Evolutionary conservation across 331 rosid genomes (phyloP), one percentile per base, ranked within the genome.

Genomic region (Rhamnella rubrinervis): DNA sequence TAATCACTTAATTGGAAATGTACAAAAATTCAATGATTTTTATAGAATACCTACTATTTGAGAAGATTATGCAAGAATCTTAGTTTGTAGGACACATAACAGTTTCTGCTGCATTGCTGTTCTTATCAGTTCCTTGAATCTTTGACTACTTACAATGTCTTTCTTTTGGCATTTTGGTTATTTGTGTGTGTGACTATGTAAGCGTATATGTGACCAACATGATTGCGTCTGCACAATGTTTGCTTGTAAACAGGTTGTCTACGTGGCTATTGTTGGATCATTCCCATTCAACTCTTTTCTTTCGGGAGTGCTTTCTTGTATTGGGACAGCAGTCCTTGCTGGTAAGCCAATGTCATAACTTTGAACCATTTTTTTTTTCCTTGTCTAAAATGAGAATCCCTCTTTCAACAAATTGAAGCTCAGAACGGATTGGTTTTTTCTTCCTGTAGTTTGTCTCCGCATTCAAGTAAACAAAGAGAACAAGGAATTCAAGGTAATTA

Each of bases 271-370:
- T 46, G 96, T 92, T 53, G 99, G 99, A 68, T 83, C 97, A 13
- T 95, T 95, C 74, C 99, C 99, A 16, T 95, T 95, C 73, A 95
- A 95, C 84, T 85, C 99, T 51, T 95, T 95, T 71, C 96, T 95
- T 63, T 95, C 99, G 0, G 97, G 96, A 57, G 87, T 95, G 38
- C 97, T 95, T 71, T 95, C 99, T 76, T 91, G 96, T 39, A 39
- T 83, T 1, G 99, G 99, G 71, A 95, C 99, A n/a, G 97, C 97
- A 49, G 99, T 95, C 75, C 86, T 95, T 71, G 99, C 99, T 73
- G 97, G 99, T 95, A 84, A 86, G 93, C 58, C 31, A 44, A 68
- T 65, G 51, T 59, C 28, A 63, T 57, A 19, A 66, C n/a, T 59
- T 16, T 11, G 15, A 28, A 17, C 23, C 35, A 23, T 17, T 59